Evolutionary conservation across 139 green algal genomes (phyloP).

Genomic region (Tetraselmis striata): DNA sequence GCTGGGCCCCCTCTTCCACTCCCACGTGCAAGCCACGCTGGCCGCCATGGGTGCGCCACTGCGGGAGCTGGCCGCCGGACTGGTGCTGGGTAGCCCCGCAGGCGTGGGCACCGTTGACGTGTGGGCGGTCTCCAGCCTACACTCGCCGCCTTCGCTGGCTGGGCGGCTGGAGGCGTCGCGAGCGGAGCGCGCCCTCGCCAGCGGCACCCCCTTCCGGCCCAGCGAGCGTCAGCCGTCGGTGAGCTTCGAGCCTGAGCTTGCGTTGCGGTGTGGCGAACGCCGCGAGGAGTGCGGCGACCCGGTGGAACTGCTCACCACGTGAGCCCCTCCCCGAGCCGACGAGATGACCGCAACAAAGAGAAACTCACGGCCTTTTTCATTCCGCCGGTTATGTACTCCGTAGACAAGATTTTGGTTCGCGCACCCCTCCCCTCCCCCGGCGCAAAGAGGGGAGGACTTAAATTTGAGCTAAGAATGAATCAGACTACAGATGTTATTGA

Average conservation of each 20-base stretch:
- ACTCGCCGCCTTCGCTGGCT: background rate
- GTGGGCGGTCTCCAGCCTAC: background rate
- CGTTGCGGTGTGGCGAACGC: background rate
- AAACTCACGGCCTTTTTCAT: too few species aligned
- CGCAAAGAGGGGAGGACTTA: background rate
- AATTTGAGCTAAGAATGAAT: background rate
- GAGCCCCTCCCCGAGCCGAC: too few species aligned
- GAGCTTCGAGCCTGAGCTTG: background rate
- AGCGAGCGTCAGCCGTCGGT: background rate
- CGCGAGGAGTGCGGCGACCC: background rate
- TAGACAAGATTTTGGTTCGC: background rate
- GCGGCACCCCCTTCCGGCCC: background rate
- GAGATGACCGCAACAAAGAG: too few species aligned
- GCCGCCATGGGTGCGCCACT: background rate
- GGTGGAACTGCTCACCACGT: background rate
- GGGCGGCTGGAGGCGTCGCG: background rate
- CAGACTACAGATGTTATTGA: background rate
- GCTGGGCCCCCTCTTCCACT: too few species aligned
- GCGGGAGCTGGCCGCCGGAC: background rate
- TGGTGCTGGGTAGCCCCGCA: background rate
- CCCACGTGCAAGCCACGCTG: background rate
- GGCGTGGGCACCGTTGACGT: background rate
- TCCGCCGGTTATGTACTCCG: background rate
- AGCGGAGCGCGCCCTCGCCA: background rate
- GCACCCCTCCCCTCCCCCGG: background rate